Percentiles rank a stretch among this genome's conserved stretches.
Evolutionary conservation across 805 yeast genomes (phyloP).

Genomic region (Myxozyma melibiosi): DNA sequence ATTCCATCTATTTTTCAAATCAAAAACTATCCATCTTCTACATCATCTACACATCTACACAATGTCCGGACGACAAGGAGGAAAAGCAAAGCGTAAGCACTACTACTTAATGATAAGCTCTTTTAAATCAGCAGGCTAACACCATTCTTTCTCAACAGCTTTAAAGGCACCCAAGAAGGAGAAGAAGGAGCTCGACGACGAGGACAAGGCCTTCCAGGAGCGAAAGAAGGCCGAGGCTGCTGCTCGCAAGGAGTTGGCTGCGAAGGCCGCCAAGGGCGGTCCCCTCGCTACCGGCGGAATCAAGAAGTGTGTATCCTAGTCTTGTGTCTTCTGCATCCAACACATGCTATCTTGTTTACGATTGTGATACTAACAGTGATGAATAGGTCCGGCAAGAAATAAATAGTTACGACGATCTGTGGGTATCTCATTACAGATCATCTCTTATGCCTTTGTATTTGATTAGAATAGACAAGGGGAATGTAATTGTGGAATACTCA

Average conservation of each 20-base stretch:
- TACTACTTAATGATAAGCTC: constrained; percentile 30
- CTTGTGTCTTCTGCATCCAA: too few species aligned
- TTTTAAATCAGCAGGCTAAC: constrained; percentile 41
- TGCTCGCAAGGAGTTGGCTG: constrained; percentile 88
- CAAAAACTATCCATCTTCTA: neutral
- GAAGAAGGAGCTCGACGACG: constrained; percentile 70
- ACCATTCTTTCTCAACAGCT: constrained; percentile 41
- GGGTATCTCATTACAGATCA: neutral
- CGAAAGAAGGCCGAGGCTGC: constrained; percentile 94
- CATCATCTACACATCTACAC: neutral
- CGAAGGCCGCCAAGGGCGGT: constrained; percentile 85
- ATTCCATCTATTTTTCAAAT: neutral
- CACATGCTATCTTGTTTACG: too few species aligned
- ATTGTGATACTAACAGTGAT: too few species aligned
- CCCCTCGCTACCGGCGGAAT: constrained; percentile 93
- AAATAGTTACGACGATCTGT: neutral
- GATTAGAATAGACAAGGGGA: neutral
- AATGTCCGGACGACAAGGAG: constrained; percentile 98
- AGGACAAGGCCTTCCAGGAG: constrained; percentile 85
- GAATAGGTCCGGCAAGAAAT: constrained; percentile 34
- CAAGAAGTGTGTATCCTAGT: constrained; percentile 74
- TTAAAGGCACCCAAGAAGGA: constrained; percentile 84
- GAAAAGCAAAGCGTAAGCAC: constrained; percentile 81
- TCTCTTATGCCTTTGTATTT: neutral
- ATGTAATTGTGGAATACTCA: too few species aligned